phyloP scores from a whole-genome alignment of 2,329 filamentous ascomycete genomes.

The Colletotrichum liaoningense region DNA sequence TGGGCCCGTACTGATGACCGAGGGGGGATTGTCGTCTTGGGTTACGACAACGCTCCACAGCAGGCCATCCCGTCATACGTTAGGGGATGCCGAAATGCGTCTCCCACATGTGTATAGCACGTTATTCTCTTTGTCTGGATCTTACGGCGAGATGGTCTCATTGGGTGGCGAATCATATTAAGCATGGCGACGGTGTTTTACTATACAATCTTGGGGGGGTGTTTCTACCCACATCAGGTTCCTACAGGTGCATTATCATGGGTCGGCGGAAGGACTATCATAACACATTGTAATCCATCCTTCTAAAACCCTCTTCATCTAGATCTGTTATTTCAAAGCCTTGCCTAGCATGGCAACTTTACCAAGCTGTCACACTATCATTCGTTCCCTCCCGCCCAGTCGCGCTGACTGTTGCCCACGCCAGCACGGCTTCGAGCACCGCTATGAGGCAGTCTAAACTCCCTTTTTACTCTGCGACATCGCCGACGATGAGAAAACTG shows the following conservation, averaged over 20 bases:
- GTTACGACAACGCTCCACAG: constrained; percentile 31
- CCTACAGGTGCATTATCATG: constrained; percentile 22
- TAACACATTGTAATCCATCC: constrained; percentile 24
- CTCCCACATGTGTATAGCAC: constrained; percentile 23
- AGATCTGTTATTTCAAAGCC: not conserved
- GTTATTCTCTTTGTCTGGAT: not conserved
- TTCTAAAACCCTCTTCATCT: constrained; percentile 17
- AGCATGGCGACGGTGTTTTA: constrained; percentile 35
- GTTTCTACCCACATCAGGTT: not conserved
- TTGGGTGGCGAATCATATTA: constrained; percentile 5
- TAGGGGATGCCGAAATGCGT: constrained; percentile 37
- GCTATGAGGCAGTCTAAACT: not conserved
- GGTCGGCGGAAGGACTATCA: constrained; percentile 17
- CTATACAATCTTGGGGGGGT: constrained; percentile 5
- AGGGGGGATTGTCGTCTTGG: constrained; percentile 1
- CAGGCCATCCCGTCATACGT: constrained; percentile 45
- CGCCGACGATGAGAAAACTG: not conserved
- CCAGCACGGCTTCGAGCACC: not conserved
- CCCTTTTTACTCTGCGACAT: not conserved
- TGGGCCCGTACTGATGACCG: constrained; percentile 20
- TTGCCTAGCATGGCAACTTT: not conserved
- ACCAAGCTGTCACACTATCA: not conserved
- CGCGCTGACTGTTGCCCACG: not conserved
- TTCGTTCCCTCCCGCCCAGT: not conserved
- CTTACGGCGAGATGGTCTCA: not conserved